Base-by-base conservation (phyloP, 495 filamentous ascomycete genomes). In the Xylaria castorea region DNA sequence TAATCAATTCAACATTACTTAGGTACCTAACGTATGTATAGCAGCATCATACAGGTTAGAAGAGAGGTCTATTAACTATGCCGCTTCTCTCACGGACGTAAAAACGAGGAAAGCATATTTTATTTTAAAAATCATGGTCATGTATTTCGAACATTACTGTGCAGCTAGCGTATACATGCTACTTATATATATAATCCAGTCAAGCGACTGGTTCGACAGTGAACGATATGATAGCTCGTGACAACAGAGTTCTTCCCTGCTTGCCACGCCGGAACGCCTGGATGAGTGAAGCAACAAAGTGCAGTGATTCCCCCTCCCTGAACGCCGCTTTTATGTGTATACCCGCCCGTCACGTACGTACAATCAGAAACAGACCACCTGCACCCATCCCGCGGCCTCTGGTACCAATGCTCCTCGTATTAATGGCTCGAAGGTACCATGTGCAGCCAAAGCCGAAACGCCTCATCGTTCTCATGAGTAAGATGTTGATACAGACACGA, bases 321-420 rank as follows among this genome's bases (percentile, higher is more conserved):
- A 80, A 80, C 77, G 76, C 80, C 80, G 70, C 78, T 81, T 79
- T 78, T 80, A 78, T 80, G 75, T 80, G 75, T 81, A 78, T 77
- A 73, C 77, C 77, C 75, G 70, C 69, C 76, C 71, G 34, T 64
- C 73, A 77, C 70, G 71, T 75, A 78, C 76, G 65, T 77, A 78
- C 74, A 76, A 73, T 69, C 25, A 66, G 53, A 66, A 66, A 20
- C 50, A 71, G 27, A 38, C 32, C 63, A 66, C 57, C 51, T 42
- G 34, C 63, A 66, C 42, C 70, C 70, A 67, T 48, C 63, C 70
- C 63, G 44, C 36, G 30, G 70, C 70, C 70, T 46, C 38, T 51
- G 30, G 46, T 77, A 76, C 27, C 27, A 44, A 76, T 70, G 66
- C 72, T 73, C 51, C 63, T 61, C 70, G 63, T 66, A 67, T 61